These are phyloP conservation scores for Penicillium coprophilum DNA, from an alignment of 495 filamentous ascomycete genomes.

Conservation along the genomic window DNA sequence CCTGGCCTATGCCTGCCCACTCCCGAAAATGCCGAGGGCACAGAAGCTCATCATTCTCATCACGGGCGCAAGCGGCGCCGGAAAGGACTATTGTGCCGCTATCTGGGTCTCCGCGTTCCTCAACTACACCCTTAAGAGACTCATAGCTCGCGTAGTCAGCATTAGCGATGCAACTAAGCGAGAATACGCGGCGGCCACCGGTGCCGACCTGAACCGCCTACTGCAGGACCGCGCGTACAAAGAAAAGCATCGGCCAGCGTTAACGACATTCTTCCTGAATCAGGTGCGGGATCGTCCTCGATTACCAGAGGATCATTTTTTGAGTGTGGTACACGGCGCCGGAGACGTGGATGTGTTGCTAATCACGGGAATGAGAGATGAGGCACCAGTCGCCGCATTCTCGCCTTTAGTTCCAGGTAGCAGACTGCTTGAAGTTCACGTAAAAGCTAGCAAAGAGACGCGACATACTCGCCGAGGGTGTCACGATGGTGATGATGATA, in stretches of 20 bases:
- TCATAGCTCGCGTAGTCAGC: conserved; percentile 50
- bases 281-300: conserved; percentile 47
- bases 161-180: conserved; percentile 61
- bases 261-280: conserved; percentile 54
- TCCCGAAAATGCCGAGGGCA: conserved; percentile 38
- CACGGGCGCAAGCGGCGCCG: conserved; percentile 57
- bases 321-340: conserved; percentile 44
- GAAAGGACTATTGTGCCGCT: conserved; percentile 61
- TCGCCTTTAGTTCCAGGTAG: conserved; percentile 58
- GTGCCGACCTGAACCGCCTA: conserved; percentile 51
- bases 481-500: conserved; percentile 10
- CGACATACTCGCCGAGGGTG: conserved; percentile 41
- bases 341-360: conserved; percentile 56
- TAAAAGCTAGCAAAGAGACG: conserved; percentile 47
- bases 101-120: conserved; percentile 51
- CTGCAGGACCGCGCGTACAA: conserved; percentile 58
- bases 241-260: conserved; percentile 56
- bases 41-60: conserved; percentile 59
- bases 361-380: conserved; percentile 67
- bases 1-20: conserved; percentile 56
- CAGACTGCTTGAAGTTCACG: conserved; percentile 54
- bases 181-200: conserved; percentile 56
- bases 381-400: conserved; percentile 55
- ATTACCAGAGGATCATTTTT: conserved; percentile 57
- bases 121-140: conserved; percentile 25